Conservation (phyloP, 139 green algal genomes). For the Chlamydomonas schloesseri region DNA sequence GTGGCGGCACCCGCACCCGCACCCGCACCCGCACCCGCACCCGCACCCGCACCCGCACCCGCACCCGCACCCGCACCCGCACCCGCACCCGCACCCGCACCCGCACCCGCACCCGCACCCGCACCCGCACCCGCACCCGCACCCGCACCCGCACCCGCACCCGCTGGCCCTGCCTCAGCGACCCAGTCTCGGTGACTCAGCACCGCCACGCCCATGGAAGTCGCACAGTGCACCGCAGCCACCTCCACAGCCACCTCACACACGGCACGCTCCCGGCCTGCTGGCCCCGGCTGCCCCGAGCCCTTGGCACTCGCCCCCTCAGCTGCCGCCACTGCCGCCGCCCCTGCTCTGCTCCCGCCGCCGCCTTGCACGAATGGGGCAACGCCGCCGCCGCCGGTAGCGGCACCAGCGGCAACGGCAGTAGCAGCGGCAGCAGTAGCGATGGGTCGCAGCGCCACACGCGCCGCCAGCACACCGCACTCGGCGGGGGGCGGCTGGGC, state of each 20-base stretch:
- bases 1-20: too few species aligned
- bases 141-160: too few species aligned
- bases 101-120: too few species aligned
- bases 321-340: too few species aligned
- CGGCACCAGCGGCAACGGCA: not conserved
- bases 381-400: too few species aligned
- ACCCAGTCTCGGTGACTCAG: not conserved
- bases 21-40: too few species aligned
- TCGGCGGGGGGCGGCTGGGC: slow-evolving; percentile 36
- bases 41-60: too few species aligned
- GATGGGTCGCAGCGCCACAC: not conserved
- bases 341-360: not conserved
- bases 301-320: not conserved
- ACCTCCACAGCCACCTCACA: slow-evolving; percentile 58
- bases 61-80: too few species aligned
- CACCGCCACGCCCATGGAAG: slow-evolving; percentile 65
- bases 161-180: too few species aligned
- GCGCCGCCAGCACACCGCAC: slow-evolving; percentile 59
- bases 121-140: too few species aligned
- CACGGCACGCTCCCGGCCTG: not conserved
- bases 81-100: too few species aligned
- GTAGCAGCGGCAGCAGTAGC: not conserved
- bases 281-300: not conserved
- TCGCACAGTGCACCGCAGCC: slow-evolving; percentile 53
- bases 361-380: too few species aligned